Percentiles rank a stretch among this genome's conserved stretches.
Evolutionary conservation across 768 basidiomycete genomes (phyloP).

Genomic region (Rubroboletus satanas): DNA sequence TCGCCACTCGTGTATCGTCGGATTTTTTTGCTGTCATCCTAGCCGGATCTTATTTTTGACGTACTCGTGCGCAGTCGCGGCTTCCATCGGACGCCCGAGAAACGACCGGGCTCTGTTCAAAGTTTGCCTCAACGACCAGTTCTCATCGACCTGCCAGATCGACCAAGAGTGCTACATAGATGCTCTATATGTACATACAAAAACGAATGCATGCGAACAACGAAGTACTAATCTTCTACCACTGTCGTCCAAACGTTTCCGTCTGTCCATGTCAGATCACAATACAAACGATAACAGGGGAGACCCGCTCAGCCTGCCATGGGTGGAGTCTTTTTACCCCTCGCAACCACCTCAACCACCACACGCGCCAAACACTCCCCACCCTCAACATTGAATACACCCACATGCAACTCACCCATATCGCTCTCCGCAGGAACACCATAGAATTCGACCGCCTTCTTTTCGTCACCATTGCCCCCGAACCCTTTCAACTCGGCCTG

Average conservation of each 20-base stretch:
- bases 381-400: slow-evolving; percentile 49
- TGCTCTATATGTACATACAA: slow-evolving; percentile 16
- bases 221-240: slow-evolving; percentile 4
- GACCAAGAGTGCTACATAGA: slow-evolving; percentile 4
- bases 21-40: slow-evolving; percentile 7
- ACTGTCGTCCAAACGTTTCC: background rate
- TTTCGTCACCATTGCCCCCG: slow-evolving; percentile 33
- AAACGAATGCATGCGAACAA: slow-evolving; percentile 21
- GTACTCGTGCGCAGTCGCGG: background rate
- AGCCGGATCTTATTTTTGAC: background rate
- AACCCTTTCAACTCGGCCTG: slow-evolving; percentile 45
- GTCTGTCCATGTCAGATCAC: slow-evolving; percentile 5
- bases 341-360: slow-evolving; percentile 51
- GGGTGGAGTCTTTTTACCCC: slow-evolving; percentile 27
- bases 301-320: slow-evolving; percentile 28
- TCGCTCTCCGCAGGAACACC: slow-evolving; percentile 50
- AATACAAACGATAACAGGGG: slow-evolving; percentile 11
- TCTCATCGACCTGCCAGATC: background rate
- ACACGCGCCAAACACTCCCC: slow-evolving; percentile 52
- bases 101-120: background rate
- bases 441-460: slow-evolving; percentile 52
- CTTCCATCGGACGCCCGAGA: background rate
- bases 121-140: background rate
- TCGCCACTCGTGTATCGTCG: slow-evolving; percentile 17
- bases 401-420: slow-evolving; percentile 51